Conservation (phyloP, 352 stramenopile species). For the Phytopythium mirpurense region DNA sequence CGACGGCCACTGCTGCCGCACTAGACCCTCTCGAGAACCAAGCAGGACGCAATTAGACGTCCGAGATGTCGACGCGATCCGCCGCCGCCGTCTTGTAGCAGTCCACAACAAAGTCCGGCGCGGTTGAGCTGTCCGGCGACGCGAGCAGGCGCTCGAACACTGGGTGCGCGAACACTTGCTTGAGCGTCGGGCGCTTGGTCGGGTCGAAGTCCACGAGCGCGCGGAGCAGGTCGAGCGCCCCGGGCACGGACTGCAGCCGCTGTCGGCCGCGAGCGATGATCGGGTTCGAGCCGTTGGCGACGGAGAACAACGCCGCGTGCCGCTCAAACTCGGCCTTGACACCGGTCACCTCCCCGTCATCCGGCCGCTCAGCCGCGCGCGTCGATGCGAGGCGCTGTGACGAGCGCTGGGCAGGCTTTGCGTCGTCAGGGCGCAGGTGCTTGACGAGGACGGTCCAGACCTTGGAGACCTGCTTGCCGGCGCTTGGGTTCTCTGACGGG, state of each 20-base stretch:
- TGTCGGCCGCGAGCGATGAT: slow-evolving; percentile 48
- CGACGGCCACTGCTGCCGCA: neutral
- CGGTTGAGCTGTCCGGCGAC: neutral
- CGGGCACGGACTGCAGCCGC: slow-evolving; percentile 33
- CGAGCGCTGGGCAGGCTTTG: slow-evolving; percentile 10
- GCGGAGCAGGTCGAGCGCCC: slow-evolving; percentile 42
- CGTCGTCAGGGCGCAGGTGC: slow-evolving; percentile 44
- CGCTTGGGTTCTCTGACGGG: slow-evolving; percentile 46
- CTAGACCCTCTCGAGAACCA: neutral
- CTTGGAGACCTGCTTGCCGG: slow-evolving; percentile 27
- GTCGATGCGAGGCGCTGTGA: slow-evolving; percentile 16
- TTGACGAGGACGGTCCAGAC: slow-evolving; percentile 64
- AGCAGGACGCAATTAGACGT: slow-evolving; percentile 28
- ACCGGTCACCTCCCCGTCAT: neutral
- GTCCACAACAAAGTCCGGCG: slow-evolving; percentile 50
- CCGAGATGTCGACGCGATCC: slow-evolving; percentile 15
- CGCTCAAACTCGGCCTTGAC: slow-evolving; percentile 31
- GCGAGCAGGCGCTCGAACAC: slow-evolving; percentile 47
- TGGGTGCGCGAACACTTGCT: slow-evolving; percentile 49
- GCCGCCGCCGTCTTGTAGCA: slow-evolving; percentile 29
- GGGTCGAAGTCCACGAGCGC: slow-evolving; percentile 64
- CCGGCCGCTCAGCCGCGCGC: slow-evolving; percentile 4
- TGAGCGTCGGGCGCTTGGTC: slow-evolving; percentile 53
- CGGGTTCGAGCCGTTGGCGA: slow-evolving; percentile 36
- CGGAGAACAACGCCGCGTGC: slow-evolving; percentile 42